A percentile compares a stretch with the other conserved stretches of the same genome.
These are phyloP conservation scores for Polyrhizophydium stewartii DNA, from an alignment of 371 early-diverging fungal genomes.

Conservation along the genomic window DNA sequence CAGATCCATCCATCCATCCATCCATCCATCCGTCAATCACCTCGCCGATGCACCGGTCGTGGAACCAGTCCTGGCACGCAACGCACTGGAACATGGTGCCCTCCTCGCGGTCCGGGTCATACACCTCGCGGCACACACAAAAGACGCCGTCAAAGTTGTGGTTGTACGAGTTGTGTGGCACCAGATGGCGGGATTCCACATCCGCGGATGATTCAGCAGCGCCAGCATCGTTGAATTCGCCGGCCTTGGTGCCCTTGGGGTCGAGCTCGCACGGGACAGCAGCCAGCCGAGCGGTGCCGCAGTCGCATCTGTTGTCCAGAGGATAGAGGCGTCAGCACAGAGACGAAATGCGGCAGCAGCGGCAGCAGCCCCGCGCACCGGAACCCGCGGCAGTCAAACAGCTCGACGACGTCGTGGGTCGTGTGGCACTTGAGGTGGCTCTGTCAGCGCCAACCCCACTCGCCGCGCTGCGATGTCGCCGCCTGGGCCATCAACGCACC, in stretches of 20 bases:
- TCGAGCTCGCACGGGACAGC: background rate
- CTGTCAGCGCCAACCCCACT: background rate
- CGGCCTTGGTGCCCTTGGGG: background rate
- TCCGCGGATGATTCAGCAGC: conserved; percentile 45
- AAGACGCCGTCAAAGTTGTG: conserved; percentile 77
- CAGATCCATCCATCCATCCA: background rate
- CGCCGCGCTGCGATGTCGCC: background rate
- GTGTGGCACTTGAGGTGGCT: conserved; percentile 50
- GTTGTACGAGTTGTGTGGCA: conserved; percentile 66
- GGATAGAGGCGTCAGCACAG: background rate
- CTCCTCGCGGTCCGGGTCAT: conserved; percentile 69
- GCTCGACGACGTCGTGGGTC: conserved; percentile 72
- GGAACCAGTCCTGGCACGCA: conserved; percentile 81
- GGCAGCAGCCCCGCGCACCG: conserved; percentile 15
- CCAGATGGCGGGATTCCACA: no score
- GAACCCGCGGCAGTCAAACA: conserved; percentile 78
- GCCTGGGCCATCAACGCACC: background rate
- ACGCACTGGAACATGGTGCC: conserved; percentile 80
- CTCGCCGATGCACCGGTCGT: conserved; percentile 73
- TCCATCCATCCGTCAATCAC: conserved; percentile 11
- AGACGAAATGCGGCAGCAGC: background rate
- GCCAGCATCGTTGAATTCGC: conserved; percentile 12
- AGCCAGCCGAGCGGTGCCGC: conserved; percentile 55
- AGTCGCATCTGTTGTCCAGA: conserved; percentile 62
- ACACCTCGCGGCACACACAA: conserved; percentile 74